Base-by-base conservation (phyloP, 2,329 filamentous ascomycete species). In the Aureobasidium sp. region DNA sequence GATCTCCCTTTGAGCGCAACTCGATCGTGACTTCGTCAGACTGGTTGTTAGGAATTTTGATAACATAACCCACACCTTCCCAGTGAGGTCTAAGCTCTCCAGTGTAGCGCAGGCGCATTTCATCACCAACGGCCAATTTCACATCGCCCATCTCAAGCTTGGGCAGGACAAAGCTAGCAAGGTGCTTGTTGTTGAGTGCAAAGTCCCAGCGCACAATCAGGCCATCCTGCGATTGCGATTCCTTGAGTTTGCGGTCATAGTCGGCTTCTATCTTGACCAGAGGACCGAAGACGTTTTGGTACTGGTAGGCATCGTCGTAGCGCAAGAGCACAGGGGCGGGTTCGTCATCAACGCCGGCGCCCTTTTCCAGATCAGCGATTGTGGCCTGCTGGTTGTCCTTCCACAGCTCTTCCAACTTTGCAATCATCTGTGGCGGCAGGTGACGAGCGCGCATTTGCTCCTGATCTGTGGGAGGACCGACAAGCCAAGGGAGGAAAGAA, bases 1-100 rank as follows among this genome's bases (percentile, higher is more conserved):
- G 92, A 72, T 96, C 96, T 65, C 91, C 92, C 66, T 94, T 93
- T 70, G 94, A 91, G 68, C 94, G 89, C 72, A 99, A 79, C 74
- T 99, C 94, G 66, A 99, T 88, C 10, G 89, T 95, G 58, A 99
- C 94, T 74, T 99, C 93, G 70, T 99, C 94, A 15, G 92, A 97
- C 78, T 96, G 91, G 76, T 97, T 97, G 81, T 99, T 97, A 26
- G 94, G 95, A 64, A 99, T 97, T 79, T 99, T 99, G 79, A 97
- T 92, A 64, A 99, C 94, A 75, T 99, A 99, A 66, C 94, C 94
- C 37, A 99, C 94, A 41, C 94, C 94, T 74, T 99, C 94, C 94
- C 94, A 99, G 63, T 90, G 86, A 15, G 89, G 84, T 46, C 92
- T 89, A 55, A 99, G 81, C 75, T 97, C 94, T 67, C 95, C 94